These are phyloP conservation scores for Aspergillus brunneoviolaceus DNA, from an alignment of 2,329 filamentous ascomycete species.

Conservation along the genomic window DNA sequence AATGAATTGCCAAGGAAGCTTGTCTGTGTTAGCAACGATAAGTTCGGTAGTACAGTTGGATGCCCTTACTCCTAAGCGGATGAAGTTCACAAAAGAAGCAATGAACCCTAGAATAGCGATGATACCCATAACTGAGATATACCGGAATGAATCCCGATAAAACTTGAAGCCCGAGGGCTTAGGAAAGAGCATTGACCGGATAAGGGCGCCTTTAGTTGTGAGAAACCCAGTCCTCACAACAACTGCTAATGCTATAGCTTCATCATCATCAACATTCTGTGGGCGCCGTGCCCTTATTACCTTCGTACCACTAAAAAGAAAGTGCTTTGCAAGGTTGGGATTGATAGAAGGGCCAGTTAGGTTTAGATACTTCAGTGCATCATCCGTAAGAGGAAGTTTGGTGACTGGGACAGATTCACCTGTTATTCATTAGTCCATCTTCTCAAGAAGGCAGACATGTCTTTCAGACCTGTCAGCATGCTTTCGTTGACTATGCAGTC, in stretches of 20 bases:
- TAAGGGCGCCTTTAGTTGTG: slow-evolving; percentile 92
- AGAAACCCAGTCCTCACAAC: slow-evolving; percentile 95
- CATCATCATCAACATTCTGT: slow-evolving; percentile 79
- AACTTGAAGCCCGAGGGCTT: slow-evolving; percentile 99
- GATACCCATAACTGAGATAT: slow-evolving; percentile 92
- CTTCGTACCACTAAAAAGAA: slow-evolving; percentile 92
- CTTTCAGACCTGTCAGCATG: slow-evolving; percentile 74
- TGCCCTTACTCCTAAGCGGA: slow-evolving; percentile 64
- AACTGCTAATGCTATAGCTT: slow-evolving; percentile 87
- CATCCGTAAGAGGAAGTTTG: slow-evolving; percentile 79
- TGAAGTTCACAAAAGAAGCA: slow-evolving; percentile 89
- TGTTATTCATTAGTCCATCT: slow-evolving; percentile 30
- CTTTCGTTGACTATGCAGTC: slow-evolving; percentile 99
- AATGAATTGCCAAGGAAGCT: slow-evolving; percentile 83
- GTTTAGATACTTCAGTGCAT: slow-evolving; percentile 73
- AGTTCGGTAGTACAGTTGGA: neutral
- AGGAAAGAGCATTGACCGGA: slow-evolving; percentile 97
- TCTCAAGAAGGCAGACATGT: neutral
- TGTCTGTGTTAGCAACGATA: slow-evolving; percentile 20
- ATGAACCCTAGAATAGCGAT: slow-evolving; percentile 85
- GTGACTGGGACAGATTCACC: slow-evolving; percentile 96
- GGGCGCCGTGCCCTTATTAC: slow-evolving; percentile 87
- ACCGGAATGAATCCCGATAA: slow-evolving; percentile 94
- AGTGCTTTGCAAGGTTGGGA: slow-evolving; percentile 79
- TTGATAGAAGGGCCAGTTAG: slow-evolving; percentile 78